These are phyloP conservation scores for Podospora conica DNA, from an alignment of 495 filamentous ascomycete genomes.

Conservation along the genomic window DNA sequence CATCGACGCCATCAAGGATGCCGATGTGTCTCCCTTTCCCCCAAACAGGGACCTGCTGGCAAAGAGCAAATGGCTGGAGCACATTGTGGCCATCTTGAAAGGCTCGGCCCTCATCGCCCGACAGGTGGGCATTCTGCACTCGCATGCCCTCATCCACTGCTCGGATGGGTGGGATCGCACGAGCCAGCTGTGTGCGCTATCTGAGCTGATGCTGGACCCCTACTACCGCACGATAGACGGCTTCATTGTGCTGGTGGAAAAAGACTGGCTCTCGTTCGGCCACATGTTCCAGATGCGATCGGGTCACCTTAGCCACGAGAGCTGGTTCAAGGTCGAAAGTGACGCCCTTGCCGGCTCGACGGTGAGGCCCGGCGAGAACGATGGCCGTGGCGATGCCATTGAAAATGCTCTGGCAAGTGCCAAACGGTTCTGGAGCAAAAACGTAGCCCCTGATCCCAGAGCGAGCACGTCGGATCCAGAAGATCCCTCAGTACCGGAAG, in stretches of 20 bases:
- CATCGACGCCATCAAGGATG: slow-evolving; percentile 84
- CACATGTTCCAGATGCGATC: slow-evolving; percentile 93
- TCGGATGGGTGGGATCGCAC: slow-evolving; percentile 99
- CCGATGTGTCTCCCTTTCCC: slow-evolving; percentile 76
- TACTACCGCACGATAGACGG: slow-evolving; percentile 94
- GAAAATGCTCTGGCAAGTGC: slow-evolving; percentile 84
- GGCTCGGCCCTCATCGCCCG: slow-evolving; percentile 78
- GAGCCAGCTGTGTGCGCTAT: slow-evolving; percentile 87
- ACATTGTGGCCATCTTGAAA: slow-evolving; percentile 78
- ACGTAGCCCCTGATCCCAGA: slow-evolving; percentile 61
- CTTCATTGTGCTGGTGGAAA: slow-evolving; percentile 92
- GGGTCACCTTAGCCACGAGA: slow-evolving; percentile 80
- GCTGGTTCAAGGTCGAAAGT: slow-evolving; percentile 89
- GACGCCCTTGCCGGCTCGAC: slow-evolving; percentile 50
- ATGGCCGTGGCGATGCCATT: slow-evolving; percentile 64
- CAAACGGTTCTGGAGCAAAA: slow-evolving; percentile 82
- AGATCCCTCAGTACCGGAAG: slow-evolving; percentile 48
- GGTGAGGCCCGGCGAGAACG: slow-evolving; percentile 49
- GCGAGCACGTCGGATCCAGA: slow-evolving; percentile 47
- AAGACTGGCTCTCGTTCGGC: slow-evolving; percentile 96
- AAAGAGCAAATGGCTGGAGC: slow-evolving; percentile 87
- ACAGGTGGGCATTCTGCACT: slow-evolving; percentile 85
- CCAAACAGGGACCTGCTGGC: slow-evolving; percentile 76
- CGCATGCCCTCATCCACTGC: slow-evolving; percentile 93
- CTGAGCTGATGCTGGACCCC: slow-evolving; percentile 90